Conservation (phyloP, 2,329 filamentous ascomycete genomes). For the Fusarium irregulare region DNA sequence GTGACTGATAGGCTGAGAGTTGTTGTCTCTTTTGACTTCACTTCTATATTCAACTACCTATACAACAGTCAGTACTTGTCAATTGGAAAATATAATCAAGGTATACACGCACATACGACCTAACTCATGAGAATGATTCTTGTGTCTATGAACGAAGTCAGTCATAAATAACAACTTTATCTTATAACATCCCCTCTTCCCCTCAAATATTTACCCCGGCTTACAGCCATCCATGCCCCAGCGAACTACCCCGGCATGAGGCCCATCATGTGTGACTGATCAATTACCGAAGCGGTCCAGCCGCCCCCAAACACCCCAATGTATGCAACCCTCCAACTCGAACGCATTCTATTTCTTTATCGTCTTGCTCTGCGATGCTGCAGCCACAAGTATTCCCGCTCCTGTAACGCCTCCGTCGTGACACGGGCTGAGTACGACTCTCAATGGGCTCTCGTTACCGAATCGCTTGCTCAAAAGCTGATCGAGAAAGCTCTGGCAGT, state of each 20-base stretch:
- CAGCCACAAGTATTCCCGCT: conserved; percentile 69
- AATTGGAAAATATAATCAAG: background rate
- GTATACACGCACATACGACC: background rate
- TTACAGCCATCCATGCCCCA: conserved; percentile 24
- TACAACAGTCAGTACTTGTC: background rate
- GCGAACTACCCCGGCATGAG: conserved; percentile 16
- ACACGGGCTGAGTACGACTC: conserved; percentile 65
- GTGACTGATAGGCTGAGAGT: background rate
- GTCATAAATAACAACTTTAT: conserved; percentile 13
- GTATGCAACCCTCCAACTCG: conserved; percentile 28
- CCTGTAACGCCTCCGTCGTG: conserved; percentile 72
- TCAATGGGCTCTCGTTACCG: conserved; percentile 50
- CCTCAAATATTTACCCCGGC: conserved; percentile 18
- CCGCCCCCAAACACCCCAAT: conserved; percentile 26
- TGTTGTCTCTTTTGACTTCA: background rate
- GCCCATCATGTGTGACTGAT: conserved; percentile 28
- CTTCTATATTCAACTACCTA: background rate
- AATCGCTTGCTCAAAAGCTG: conserved; percentile 54
- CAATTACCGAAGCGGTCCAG: conserved; percentile 40
- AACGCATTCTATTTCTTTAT: conserved; percentile 46
- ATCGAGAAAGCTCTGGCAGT: conserved; percentile 77
- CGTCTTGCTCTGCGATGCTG: conserved; percentile 51
- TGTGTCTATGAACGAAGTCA: conserved; percentile 26
- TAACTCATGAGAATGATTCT: conserved; percentile 22
- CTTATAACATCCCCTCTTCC: conserved; percentile 13